phyloP scores from a whole-genome alignment of 768 basidiomycete species.

The Phallus indusiatus region DNA sequence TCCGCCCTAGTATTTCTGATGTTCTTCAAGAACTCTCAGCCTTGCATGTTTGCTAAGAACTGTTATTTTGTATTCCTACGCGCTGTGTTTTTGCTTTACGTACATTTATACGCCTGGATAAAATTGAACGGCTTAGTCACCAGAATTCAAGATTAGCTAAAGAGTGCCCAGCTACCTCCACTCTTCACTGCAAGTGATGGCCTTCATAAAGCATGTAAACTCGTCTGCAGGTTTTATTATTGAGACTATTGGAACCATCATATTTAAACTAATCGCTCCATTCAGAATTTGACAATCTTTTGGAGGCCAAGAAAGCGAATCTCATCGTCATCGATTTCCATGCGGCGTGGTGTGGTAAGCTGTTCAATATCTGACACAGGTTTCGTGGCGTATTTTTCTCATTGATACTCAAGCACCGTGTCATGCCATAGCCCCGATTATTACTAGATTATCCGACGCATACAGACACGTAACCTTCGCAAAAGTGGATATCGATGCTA shows the following conservation, averaged over 20 bases:
- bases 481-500: conserved; percentile 8
- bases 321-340: conserved; percentile 6
- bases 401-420: conserved; percentile 3
- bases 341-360: conserved; percentile 9
- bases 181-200: conserved; percentile 4
- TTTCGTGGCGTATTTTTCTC: neutral
- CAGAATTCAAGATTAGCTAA: neutral
- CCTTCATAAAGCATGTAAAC: conserved; percentile 5
- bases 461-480: conserved; percentile 7
- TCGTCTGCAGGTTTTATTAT: neutral
- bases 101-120: neutral
- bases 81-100: neutral
- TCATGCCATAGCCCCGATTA: conserved; percentile 2
- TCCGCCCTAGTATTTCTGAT: conserved; percentile 4
- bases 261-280: neutral
- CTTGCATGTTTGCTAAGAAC: neutral
- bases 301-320: conserved; percentile 2
- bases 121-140: neutral
- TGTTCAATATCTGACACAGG: neutral
- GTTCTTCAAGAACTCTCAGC: neutral
- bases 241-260: neutral
- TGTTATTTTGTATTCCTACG: neutral
- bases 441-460: neutral
- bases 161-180: neutral
- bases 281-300: conserved; percentile 5